These are phyloP conservation scores for Cryphonectria japonica DNA, from an alignment of 2,329 filamentous ascomycete species.

Conservation along the genomic window DNA sequence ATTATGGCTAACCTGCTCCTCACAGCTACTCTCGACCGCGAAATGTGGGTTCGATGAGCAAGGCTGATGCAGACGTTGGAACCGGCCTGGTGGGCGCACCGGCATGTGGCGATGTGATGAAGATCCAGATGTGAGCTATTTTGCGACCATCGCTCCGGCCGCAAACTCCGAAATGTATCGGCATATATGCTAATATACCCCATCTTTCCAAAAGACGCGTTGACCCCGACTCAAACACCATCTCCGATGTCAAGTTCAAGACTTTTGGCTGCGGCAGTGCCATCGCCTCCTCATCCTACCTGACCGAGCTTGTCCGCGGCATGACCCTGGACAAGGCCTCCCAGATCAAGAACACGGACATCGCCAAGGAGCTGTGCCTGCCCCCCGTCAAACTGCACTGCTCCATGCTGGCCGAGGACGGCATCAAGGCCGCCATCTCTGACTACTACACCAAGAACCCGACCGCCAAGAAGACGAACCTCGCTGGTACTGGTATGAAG, in stretches of 20 bases:
- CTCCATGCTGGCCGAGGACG: constrained; percentile 90
- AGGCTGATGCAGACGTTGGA: constrained; percentile 80
- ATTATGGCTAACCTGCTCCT: constrained; percentile 27
- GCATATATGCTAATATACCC: constrained; percentile 50
- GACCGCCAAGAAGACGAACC: constrained; percentile 71
- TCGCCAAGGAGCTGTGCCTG: constrained; percentile 91
- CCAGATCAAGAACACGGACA: constrained; percentile 95
- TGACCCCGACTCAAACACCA: constrained; percentile 84
- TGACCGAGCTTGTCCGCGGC: constrained; percentile 91
- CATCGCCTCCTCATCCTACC: constrained; percentile 91
- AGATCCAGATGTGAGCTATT: constrained; percentile 81
- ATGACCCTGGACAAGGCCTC: constrained; percentile 96
- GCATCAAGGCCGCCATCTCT: constrained; percentile 88
- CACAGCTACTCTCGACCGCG: constrained; percentile 57
- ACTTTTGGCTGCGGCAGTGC: constrained; percentile 94
- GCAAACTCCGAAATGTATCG: constrained; percentile 61
- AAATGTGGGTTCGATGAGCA: constrained; percentile 64
- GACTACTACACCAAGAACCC: constrained; percentile 94
- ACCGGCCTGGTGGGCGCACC: constrained; percentile 92
- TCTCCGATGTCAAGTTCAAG: constrained; percentile 97
- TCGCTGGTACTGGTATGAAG: constrained; percentile 73
- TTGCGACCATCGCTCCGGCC: constrained; percentile 57
- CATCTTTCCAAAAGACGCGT: constrained; percentile 66
- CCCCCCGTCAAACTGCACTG: constrained; percentile 92
- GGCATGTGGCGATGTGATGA: constrained; percentile 92